phyloP scores from a whole-genome alignment of 345 rosid genomes.

The Arabidopsis arenosa region DNA sequence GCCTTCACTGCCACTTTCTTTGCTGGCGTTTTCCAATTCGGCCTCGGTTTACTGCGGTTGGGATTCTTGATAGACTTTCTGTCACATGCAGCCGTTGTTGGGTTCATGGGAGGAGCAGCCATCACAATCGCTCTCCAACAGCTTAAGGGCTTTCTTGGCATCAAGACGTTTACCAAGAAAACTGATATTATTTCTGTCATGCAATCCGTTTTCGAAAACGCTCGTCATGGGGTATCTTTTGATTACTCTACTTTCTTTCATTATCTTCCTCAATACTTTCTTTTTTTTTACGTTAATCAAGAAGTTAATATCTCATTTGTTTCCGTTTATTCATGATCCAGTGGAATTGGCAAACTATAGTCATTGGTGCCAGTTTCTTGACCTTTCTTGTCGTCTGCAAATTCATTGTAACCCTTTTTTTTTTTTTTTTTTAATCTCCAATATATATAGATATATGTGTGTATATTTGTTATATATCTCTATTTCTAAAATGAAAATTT shows the following conservation, averaged over 20 bases:
- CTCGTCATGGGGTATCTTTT: slow-evolving; percentile 43
- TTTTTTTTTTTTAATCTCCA: neutral
- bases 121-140: slow-evolving; percentile 90
- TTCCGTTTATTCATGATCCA: slow-evolving; percentile 41
- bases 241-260: neutral
- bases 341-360: slow-evolving; percentile 98
- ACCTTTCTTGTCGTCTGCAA: slow-evolving; percentile 70
- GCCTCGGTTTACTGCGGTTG: slow-evolving; percentile 79
- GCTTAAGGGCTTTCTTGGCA: slow-evolving; percentile 91
- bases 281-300: neutral
- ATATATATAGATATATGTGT: neutral
- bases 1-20: slow-evolving; percentile 95
- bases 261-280: neutral
- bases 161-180: slow-evolving; percentile 66
- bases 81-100: slow-evolving; percentile 95
- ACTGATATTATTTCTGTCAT: slow-evolving; percentile 64
- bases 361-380: slow-evolving; percentile 74
- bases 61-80: slow-evolving; percentile 93
- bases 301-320: neutral
- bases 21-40: slow-evolving; percentile 77
- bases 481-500: slow-evolving; percentile 2
- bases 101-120: slow-evolving; percentile 98
- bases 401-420: slow-evolving; percentile 60
- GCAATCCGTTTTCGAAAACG: slow-evolving; percentile 39
- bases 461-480: slow-evolving; percentile 20